Evolutionary conservation across 495 filamentous ascomycete species (phyloP), one percentile per base, ranked within the genome.

Genomic region (Patellaria atrata): DNA sequence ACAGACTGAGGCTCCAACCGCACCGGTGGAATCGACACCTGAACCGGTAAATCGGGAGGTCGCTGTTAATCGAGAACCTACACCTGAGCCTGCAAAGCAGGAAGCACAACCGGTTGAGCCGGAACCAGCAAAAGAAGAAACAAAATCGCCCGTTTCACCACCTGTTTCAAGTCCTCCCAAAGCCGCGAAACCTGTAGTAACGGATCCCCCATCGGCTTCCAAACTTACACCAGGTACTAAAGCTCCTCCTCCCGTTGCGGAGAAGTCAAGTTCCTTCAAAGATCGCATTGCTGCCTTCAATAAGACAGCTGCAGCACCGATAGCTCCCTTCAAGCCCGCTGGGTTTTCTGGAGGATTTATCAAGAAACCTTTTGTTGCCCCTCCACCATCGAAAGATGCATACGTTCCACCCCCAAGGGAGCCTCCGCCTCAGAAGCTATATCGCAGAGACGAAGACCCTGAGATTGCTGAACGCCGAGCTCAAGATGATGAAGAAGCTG

Each of bases 271-370:
- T 37, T 85, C 89, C 0, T 94, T 97, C 56, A 82, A 67, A 42
- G 89, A 96, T 54, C 84, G 91, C 35, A 89, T 97, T 47, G 91
- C 91, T 5, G 84, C 86, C 13, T 97, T 97, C 60, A 97, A 97
- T 54, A 91, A 84, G 51, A 64, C 80, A 14, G 72, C 86, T 15
- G 80, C 82, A 4, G 70, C 87, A 5, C 89, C 89, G 8, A 58
- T 89, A 37, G 71, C 83, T 3, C 89, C 91, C 2, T 83, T 84
- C 56, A 92, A 94, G 47, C 82, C 84, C 9, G n/a, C n/a, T n/a
- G n/a, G n/a, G n/a, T n/a, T n/a, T n/a, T n/a, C n/a, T n/a, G 64
- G 70, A 41, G 70, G 70, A 3, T 96, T 96, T 45, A 73, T 96
- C 54, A 94, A 91, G 65, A 96, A 96, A 57, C 84, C 89, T n/a